These are phyloP conservation scores for Cryptococcus deneoformans DNA, from an alignment of 1,284 basidiomycete species.

Conservation along the genomic window DNA sequence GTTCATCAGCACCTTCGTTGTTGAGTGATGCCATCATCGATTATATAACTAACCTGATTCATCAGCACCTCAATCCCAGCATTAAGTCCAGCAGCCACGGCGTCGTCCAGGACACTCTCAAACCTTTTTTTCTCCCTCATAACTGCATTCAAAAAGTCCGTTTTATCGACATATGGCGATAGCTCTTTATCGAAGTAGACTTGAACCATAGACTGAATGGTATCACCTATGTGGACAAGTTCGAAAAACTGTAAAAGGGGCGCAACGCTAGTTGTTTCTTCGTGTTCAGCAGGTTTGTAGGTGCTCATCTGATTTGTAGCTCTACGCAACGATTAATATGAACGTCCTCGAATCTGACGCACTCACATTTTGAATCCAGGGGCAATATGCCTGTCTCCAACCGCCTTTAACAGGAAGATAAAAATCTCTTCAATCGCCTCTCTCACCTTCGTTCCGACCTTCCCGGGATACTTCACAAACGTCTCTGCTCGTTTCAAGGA, in stretches of 20 bases:
- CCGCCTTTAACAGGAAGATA: constrained; percentile 72
- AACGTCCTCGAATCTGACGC: background rate
- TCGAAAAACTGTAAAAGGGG: constrained; percentile 97
- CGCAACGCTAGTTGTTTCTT: constrained; percentile 72
- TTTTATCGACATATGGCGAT: constrained; percentile 80
- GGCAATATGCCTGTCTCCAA: constrained; percentile 75
- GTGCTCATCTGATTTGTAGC: constrained; percentile 78
- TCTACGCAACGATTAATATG: constrained; percentile 48
- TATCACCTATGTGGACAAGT: constrained; percentile 94
- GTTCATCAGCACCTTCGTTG: background rate
- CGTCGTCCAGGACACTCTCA: constrained; percentile 86
- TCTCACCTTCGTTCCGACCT: constrained; percentile 72
- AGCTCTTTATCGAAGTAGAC: constrained; percentile 98
- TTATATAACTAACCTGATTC: constrained; percentile 66
- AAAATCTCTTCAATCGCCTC: constrained; percentile 93
- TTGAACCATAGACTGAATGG: constrained; percentile 94
- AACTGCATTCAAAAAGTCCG: constrained; percentile 89
- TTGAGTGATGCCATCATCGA: background rate
- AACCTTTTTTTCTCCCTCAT: constrained; percentile 96
- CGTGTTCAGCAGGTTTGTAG: constrained; percentile 83
- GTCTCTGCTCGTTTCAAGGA: constrained; percentile 88
- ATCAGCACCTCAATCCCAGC: constrained; percentile 94
- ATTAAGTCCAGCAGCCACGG: constrained; percentile 87
- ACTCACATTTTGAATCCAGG: constrained; percentile 79
- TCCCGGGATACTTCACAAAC: constrained; percentile 79